A percentile compares a stretch with the other conserved stretches of the same genome.
phyloP scores from a whole-genome alignment of 495 filamentous ascomycete genomes.

The Lasiosphaeriaceae sp. region DNA sequence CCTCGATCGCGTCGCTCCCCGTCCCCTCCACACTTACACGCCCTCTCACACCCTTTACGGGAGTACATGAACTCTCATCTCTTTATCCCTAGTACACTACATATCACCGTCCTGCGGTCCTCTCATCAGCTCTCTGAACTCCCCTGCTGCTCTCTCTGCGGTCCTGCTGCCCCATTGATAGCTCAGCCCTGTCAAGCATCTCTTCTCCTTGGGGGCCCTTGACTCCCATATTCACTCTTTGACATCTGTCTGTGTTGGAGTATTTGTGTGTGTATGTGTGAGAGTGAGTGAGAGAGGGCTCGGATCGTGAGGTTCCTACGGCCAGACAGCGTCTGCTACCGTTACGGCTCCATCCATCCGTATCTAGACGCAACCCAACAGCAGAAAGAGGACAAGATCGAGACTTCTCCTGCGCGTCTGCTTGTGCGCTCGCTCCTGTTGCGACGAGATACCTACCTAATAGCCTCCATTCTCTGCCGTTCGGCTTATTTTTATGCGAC shows the following conservation, averaged over 20 bases:
- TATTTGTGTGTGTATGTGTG: too few species aligned
- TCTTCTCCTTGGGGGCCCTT: neutral
- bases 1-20: neutral
- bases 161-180: neutral
- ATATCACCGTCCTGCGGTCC: neutral
- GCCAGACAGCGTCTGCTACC: too few species aligned
- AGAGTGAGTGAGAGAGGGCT: too few species aligned
- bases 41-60: neutral
- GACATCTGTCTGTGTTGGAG: neutral
- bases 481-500: constrained; percentile 11
- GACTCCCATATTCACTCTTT: neutral
- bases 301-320: too few species aligned
- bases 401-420: neutral
- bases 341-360: neutral
- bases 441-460: constrained; percentile 2
- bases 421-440: neutral
- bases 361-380: neutral
- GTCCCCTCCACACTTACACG: neutral
- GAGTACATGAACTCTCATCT: neutral
- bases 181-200: neutral
- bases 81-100: neutral
- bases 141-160: neutral
- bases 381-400: neutral
- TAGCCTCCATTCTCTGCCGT: constrained; percentile 1
- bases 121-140: neutral